phyloP scores from a whole-genome alignment of 2,329 filamentous ascomycete genomes.

The Decorospora gaudefroyi region DNA sequence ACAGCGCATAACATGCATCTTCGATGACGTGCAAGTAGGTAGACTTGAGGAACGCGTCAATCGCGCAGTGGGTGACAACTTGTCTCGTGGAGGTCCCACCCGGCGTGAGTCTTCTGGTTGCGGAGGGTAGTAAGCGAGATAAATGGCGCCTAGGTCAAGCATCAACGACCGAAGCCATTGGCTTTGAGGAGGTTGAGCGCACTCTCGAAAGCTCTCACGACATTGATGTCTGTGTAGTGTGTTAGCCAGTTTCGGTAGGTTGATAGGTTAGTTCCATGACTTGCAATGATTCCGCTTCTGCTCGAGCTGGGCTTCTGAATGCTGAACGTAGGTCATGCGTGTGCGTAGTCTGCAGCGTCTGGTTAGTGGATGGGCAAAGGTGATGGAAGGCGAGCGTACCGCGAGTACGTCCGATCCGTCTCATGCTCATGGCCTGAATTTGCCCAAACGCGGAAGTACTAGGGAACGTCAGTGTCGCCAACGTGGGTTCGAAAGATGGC shows the following conservation, averaged over 20 bases:
- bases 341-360: conserved; percentile 68
- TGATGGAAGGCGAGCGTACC: conserved; percentile 53
- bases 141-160: conserved; percentile 30
- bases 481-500: background rate
- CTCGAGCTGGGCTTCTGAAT: conserved; percentile 71
- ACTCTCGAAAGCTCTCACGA: conserved; percentile 56
- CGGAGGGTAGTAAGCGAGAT: conserved; percentile 21
- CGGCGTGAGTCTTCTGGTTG: conserved; percentile 3
- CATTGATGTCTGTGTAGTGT: conserved; percentile 47
- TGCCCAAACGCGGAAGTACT: conserved; percentile 84
- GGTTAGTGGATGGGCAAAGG: background rate
- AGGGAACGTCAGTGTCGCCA: conserved; percentile 15
- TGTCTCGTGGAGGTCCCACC: background rate
- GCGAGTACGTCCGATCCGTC: conserved; percentile 74
- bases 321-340: conserved; percentile 73
- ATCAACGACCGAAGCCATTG: conserved; percentile 32
- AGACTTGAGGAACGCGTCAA: background rate
- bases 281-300: conserved; percentile 81
- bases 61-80: background rate
- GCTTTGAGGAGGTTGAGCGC: conserved; percentile 53
- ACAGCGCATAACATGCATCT: conserved; percentile 24
- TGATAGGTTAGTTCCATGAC: too few species aligned
- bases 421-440: conserved; percentile 72
- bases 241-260: conserved; percentile 9
- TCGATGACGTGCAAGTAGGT: conserved; percentile 5